These are phyloP conservation scores for Aspergillus cavernicola DNA, from an alignment of 495 filamentous ascomycete genomes.

Conservation along the genomic window DNA sequence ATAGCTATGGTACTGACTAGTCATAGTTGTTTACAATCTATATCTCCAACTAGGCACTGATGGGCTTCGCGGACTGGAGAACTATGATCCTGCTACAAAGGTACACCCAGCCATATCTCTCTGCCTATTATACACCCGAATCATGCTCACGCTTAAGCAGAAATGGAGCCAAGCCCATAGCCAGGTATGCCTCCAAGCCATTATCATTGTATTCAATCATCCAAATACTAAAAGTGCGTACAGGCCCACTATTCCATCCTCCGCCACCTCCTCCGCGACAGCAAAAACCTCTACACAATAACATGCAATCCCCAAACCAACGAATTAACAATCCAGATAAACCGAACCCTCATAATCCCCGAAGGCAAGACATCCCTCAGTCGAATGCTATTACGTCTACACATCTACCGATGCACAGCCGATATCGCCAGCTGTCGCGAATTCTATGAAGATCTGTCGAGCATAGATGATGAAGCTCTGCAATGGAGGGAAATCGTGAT, in stretches of 20 bases:
- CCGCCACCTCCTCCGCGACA: constrained; percentile 32
- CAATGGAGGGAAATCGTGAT: constrained; percentile 37
- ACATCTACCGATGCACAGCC: constrained; percentile 48
- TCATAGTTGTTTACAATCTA: constrained; percentile 39
- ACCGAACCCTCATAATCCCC: constrained; percentile 30
- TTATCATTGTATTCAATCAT: neutral
- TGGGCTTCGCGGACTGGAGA: constrained; percentile 40
- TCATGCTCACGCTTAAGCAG: constrained; percentile 15
- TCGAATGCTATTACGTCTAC: constrained; percentile 37
- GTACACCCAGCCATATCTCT: constrained; percentile 17
- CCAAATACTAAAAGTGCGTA: neutral
- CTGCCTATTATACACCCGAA: neutral
- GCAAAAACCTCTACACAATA: constrained; percentile 29
- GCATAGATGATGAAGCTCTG: constrained; percentile 33
- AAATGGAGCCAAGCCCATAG: constrained; percentile 46
- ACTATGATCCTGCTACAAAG: constrained; percentile 38
- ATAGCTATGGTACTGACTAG: neutral
- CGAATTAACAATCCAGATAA: constrained; percentile 21
- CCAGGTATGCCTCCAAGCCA: constrained; percentile 22
- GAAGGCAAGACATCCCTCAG: constrained; percentile 41
- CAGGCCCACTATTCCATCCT: constrained; percentile 45
- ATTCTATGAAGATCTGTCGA: constrained; percentile 38
- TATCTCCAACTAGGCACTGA: constrained; percentile 43
- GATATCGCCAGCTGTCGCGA: constrained; percentile 32
- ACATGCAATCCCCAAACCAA: constrained; percentile 11